Evolutionary conservation across 768 basidiomycete species (phyloP).

Genomic region (Leucocoprinus sp.): DNA sequence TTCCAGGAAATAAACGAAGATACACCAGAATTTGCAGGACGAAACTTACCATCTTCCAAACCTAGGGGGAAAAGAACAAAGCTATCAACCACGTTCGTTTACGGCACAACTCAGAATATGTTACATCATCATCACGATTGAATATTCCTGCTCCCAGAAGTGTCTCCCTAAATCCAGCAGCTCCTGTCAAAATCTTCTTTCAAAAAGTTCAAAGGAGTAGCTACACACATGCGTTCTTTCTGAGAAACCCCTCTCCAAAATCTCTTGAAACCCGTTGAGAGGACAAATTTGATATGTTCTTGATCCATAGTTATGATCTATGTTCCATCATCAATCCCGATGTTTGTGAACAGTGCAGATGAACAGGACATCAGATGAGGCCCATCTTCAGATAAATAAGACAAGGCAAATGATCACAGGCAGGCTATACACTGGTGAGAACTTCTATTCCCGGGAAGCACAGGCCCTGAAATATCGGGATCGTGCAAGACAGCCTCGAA

Average conservation of each 20-base stretch:
- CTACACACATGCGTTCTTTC: slow-evolving; percentile 56
- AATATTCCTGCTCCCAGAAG: slow-evolving; percentile 75
- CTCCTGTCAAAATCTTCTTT: neutral
- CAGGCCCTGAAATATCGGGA: no score
- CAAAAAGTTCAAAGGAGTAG: neutral
- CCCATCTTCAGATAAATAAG: neutral
- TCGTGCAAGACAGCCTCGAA: no score
- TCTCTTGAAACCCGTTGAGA: slow-evolving; percentile 55
- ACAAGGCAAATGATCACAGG: no score
- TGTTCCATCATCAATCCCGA: slow-evolving; percentile 10
- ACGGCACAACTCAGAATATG: slow-evolving; percentile 10
- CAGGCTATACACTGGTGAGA: no score
- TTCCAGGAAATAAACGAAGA: neutral
- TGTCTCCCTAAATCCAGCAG: slow-evolving; percentile 31
- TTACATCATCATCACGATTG: slow-evolving; percentile 65
- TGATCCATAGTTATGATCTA: slow-evolving; percentile 74
- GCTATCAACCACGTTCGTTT: neutral
- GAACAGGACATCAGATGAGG: neutral
- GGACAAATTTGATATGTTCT: slow-evolving; percentile 55
- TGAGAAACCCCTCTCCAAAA: slow-evolving; percentile 63
- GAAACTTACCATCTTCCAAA: slow-evolving; percentile 54
- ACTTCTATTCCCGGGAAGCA: no score
- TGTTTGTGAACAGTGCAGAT: slow-evolving; percentile 2
- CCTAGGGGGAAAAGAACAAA: slow-evolving; percentile 19
- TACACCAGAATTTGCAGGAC: neutral